Evolutionary conservation across 2,329 filamentous ascomycete genomes (phyloP).

Genomic region (Monilinia fructigena): DNA sequence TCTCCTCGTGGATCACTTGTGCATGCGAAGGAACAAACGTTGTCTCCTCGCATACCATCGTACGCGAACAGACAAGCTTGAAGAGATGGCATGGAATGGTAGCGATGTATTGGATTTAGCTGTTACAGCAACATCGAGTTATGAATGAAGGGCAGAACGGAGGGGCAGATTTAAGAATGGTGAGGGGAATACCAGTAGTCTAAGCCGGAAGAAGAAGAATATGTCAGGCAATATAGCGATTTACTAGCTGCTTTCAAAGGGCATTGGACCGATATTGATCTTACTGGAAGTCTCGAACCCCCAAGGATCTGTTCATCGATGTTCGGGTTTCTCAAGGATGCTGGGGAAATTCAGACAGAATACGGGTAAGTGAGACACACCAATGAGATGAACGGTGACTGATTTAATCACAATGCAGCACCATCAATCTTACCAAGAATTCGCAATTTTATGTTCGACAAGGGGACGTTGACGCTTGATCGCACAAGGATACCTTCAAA

Average conservation of each 20-base stretch:
- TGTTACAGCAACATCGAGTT: constrained; percentile 52
- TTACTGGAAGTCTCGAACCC: constrained; percentile 93
- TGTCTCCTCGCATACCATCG: constrained; percentile 93
- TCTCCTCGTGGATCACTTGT: constrained; percentile 87
- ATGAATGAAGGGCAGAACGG: constrained; percentile 39
- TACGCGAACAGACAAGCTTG: constrained; percentile 84
- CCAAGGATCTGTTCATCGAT: constrained; percentile 94
- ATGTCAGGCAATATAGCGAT: constrained; percentile 87
- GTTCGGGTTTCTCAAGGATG: constrained; percentile 95
- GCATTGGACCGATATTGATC: constrained; percentile 95
- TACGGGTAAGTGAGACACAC: constrained; percentile 69
- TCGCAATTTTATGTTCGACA: constrained; percentile 97
- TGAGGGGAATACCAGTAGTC: constrained; percentile 64
- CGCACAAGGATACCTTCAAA: constrained; percentile 90
- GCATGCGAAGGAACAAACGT: constrained; percentile 93
- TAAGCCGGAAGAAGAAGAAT: constrained; percentile 96
- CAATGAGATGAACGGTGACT: constrained; percentile 18
- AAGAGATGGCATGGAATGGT: constrained; percentile 91
- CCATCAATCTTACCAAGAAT: constrained; percentile 95
- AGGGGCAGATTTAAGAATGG: constrained; percentile 42
- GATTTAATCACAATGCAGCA: constrained; percentile 50
- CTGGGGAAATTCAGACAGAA: constrained; percentile 97
- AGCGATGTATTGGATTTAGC: constrained; percentile 74
- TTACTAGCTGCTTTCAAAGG: constrained; percentile 95
- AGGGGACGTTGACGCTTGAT: constrained; percentile 90